Percentiles rank a stretch among this genome's conserved stretches.
Conservation (phyloP, 441 rosid genomes). For the Metrosideros polymorpha region DNA sequence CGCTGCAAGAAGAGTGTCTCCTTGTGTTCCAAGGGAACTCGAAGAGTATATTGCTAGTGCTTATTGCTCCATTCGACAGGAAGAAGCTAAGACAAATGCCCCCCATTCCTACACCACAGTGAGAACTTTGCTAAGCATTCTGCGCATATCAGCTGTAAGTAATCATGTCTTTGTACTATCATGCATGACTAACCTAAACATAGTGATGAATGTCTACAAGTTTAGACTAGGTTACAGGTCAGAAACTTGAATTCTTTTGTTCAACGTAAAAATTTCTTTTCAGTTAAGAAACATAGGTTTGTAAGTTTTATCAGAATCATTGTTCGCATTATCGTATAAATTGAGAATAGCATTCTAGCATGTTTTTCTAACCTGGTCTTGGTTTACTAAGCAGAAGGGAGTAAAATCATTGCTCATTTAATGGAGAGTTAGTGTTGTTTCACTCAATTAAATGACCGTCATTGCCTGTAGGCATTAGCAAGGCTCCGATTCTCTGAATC, state of each 20-base stretch:
- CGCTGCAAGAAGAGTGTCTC: conserved; percentile 87
- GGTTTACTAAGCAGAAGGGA: not conserved
- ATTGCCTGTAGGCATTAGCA: conserved; percentile 68
- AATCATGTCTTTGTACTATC: not conserved
- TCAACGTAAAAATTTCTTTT: not conserved
- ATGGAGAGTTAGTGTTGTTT: not conserved
- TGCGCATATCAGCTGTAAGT: conserved; percentile 93
- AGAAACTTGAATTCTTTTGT: not conserved
- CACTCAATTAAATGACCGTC: not conserved
- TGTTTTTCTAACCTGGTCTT: not conserved
- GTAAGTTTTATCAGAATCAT: not conserved
- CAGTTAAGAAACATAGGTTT: not conserved
- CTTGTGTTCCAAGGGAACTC: conserved; percentile 73
- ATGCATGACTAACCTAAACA: not conserved
- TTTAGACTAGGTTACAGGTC: not conserved
- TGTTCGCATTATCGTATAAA: not conserved
- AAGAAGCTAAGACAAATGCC: conserved; percentile 84
- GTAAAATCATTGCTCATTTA: not conserved
- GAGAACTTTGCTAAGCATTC: conserved; percentile 92
- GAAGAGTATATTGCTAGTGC: conserved; percentile 97
- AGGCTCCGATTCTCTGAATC: conserved; percentile 92
- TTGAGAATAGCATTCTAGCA: not conserved
- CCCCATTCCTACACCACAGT: conserved; percentile 98
- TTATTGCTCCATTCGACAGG: conserved; percentile 90
- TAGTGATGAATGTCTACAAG: not conserved